Conservation (phyloP, 192 early-diverging fungal genomes). For the Tieghemiomyces parasiticus region DNA sequence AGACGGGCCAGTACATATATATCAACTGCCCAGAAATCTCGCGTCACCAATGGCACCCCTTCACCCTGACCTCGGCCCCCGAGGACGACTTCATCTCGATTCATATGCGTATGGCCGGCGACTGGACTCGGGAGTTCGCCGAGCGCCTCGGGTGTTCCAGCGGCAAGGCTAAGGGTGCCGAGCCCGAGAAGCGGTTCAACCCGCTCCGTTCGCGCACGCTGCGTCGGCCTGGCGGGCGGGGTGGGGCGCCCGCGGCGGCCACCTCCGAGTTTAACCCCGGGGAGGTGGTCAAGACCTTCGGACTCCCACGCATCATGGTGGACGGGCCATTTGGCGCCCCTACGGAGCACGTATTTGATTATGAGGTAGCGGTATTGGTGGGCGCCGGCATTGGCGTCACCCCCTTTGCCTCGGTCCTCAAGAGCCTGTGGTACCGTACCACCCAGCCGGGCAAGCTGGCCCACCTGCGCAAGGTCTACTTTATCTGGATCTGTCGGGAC, state of each 20-base stretch:
- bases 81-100: constrained; percentile 57
- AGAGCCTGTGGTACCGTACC: constrained; percentile 42
- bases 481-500: constrained; percentile 54
- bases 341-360: constrained; percentile 59
- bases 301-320: constrained; percentile 40
- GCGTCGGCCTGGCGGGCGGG: background rate
- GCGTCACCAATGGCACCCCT: constrained; percentile 63
- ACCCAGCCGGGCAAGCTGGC: constrained; percentile 16
- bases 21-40: constrained; percentile 59
- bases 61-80: constrained; percentile 70
- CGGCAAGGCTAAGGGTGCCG: background rate
- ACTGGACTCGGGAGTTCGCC: constrained; percentile 57
- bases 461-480: constrained; percentile 32
- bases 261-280: background rate
- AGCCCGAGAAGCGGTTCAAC: constrained; percentile 7
- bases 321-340: constrained; percentile 77
- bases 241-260: background rate
- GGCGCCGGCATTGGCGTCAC: constrained; percentile 64
- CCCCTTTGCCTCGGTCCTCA: constrained; percentile 54
- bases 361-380: constrained; percentile 47
- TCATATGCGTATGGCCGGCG: constrained; percentile 65
- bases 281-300: background rate
- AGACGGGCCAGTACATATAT: constrained; percentile 70
- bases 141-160: constrained; percentile 35
- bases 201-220: background rate